Evolutionary conservation across 352 stramenopile genomes (phyloP).

Genomic region (Halophytophthora batemanensis): DNA sequence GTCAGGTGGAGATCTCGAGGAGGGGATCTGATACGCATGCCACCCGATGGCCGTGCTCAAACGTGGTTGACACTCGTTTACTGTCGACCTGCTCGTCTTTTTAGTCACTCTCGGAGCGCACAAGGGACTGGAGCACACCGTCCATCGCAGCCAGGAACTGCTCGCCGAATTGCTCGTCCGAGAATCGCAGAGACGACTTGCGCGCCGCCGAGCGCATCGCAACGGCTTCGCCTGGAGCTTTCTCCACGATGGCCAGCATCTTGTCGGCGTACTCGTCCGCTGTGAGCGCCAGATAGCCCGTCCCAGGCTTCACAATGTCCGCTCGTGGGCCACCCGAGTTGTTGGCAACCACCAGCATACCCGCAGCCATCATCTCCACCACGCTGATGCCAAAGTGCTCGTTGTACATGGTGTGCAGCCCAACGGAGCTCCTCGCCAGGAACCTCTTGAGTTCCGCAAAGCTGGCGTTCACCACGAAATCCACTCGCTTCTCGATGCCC

Average conservation of each 20-base stretch:
- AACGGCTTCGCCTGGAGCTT: conserved; percentile 22
- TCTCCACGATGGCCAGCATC: conserved; percentile 62
- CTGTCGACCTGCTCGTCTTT: conserved; percentile 13
- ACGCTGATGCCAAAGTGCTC: conserved; percentile 99
- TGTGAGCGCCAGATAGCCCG: conserved; percentile 81
- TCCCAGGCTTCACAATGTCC: conserved; percentile 89
- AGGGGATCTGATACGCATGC: too few species aligned
- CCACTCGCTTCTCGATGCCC: conserved; percentile 75
- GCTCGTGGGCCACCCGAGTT: conserved; percentile 95
- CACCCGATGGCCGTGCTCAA: too few species aligned
- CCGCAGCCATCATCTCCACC: conserved; percentile 99
- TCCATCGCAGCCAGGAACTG: conserved; percentile 59
- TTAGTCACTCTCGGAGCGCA: background rate
- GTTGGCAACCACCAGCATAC: conserved; percentile 95
- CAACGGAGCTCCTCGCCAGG: conserved; percentile 85
- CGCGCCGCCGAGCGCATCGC: conserved; percentile 46
- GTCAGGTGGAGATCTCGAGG: too few species aligned
- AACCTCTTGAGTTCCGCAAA: conserved; percentile 91
- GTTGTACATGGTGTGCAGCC: conserved; percentile 99
- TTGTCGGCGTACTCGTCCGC: conserved; percentile 88
- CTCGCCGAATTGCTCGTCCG: conserved; percentile 61
- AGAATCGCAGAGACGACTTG: conserved; percentile 59
- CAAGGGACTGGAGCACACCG: conserved; percentile 17
- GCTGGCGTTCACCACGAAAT: conserved; percentile 95
- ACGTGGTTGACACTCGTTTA: conserved; percentile 12